phyloP scores from a whole-genome alignment of 345 rosid genomes.

The Hibiscus mutabilis region DNA sequence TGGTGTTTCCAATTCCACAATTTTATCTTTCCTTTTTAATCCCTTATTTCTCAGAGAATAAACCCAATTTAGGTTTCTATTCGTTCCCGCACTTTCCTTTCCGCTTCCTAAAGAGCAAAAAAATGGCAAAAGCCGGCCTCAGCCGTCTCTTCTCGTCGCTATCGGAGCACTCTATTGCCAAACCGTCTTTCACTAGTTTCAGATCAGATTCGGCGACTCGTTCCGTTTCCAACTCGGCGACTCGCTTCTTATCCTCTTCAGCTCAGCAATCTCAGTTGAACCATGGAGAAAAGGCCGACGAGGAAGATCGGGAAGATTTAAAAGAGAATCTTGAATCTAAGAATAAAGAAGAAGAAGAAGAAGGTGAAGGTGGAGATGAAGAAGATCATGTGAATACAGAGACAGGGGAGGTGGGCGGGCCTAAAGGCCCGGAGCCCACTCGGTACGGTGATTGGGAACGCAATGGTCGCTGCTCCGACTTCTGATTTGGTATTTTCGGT shows the following conservation, averaged over 20 bases:
- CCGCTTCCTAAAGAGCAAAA: not conserved
- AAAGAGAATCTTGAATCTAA: constrained; percentile 16
- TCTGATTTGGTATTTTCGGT: constrained; percentile 22
- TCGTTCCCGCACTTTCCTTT: constrained; percentile 1
- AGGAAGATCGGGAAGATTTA: constrained; percentile 20
- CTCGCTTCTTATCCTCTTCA: constrained; percentile 12
- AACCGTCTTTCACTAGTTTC: not conserved
- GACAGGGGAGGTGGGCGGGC: constrained; percentile 86
- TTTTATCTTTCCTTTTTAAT: not conserved
- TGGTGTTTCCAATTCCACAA: not conserved
- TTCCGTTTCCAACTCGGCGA: constrained; percentile 22
- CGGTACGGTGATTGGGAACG: constrained; percentile 97
- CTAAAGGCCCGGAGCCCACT: constrained; percentile 86
- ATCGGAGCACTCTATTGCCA: constrained; percentile 8
- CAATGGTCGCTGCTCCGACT: constrained; percentile 86
- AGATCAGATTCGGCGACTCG: constrained; percentile 12
- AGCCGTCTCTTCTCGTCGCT: constrained; percentile 26
- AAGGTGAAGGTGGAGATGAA: constrained; percentile 24
- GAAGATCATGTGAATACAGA: constrained; percentile 44
- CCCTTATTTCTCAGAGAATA: not conserved
- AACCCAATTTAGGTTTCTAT: constrained; percentile 4
- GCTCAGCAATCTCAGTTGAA: constrained; percentile 25
- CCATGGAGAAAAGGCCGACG: constrained; percentile 24
- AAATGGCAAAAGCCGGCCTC: constrained; percentile 35
- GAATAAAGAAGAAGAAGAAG: constrained; percentile 22